phyloP scores from a whole-genome alignment of 805 yeast species.

The Candida nitratophila region DNA sequence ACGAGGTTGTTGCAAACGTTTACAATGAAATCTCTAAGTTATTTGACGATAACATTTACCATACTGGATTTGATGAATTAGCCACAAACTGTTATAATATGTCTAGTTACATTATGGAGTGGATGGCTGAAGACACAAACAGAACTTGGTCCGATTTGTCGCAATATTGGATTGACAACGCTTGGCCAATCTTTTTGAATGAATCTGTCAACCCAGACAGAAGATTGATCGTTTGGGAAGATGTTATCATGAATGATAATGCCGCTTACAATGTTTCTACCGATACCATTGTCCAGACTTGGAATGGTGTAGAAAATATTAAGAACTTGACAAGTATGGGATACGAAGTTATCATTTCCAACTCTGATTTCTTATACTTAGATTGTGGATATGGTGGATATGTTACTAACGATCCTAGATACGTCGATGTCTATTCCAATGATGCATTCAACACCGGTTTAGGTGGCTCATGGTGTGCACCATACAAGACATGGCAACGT shows the following conservation, averaged over 20 bases:
- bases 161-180: slow-evolving; percentile 29
- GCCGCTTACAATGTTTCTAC: slow-evolving; percentile 24
- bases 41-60: slow-evolving; percentile 32
- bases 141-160: slow-evolving; percentile 24
- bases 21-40: slow-evolving; percentile 26
- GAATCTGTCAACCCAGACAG: slow-evolving; percentile 7
- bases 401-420: slow-evolving; percentile 29
- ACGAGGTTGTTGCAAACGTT: slow-evolving; percentile 26
- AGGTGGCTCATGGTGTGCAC: slow-evolving; percentile 36
- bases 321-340: slow-evolving; percentile 27
- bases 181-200: slow-evolving; percentile 27
- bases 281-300: slow-evolving; percentile 26
- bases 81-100: slow-evolving; percentile 27
- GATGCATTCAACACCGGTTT: slow-evolving; percentile 22
- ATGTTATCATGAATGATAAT: slow-evolving; percentile 19
- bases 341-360: slow-evolving; percentile 32
- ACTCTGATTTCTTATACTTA: slow-evolving; percentile 26
- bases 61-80: slow-evolving; percentile 36
- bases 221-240: slow-evolving; percentile 36
- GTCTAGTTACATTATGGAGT: slow-evolving; percentile 20
- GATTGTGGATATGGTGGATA: slow-evolving; percentile 36
- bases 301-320: slow-evolving; percentile 20
- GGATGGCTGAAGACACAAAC: slow-evolving; percentile 21
- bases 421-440: slow-evolving; percentile 18
- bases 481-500: slow-evolving; percentile 37